These are phyloP conservation scores for Cercospora beticola DNA, from an alignment of 2,329 filamentous ascomycete genomes.

Conservation along the genomic window DNA sequence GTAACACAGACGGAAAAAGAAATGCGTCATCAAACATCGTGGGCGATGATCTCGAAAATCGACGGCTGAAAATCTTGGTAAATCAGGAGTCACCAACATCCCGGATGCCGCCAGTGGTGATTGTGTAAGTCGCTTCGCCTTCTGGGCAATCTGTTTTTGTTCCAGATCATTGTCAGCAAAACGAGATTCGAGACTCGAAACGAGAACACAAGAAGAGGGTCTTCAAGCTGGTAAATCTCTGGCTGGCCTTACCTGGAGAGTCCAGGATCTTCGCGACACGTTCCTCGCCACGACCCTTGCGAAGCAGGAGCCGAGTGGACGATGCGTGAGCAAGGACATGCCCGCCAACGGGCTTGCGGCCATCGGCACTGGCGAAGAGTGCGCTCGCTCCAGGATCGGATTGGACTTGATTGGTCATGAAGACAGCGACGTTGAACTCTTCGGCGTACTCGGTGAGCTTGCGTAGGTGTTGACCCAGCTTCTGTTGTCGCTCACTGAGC, in stretches of 20 bases:
- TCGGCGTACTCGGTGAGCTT: conserved; percentile 65
- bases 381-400: conserved; percentile 68
- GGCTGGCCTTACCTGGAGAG: conserved; percentile 55
- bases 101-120: conserved; percentile 67
- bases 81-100: conserved; percentile 62
- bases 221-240: background rate
- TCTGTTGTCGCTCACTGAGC: conserved; percentile 67
- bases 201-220: background rate
- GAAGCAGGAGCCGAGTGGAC: conserved; percentile 63
- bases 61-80: background rate
- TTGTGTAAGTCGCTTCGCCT: conserved; percentile 67
- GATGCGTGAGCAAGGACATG: conserved; percentile 70
- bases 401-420: conserved; percentile 71
- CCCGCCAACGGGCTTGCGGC: conserved; percentile 65
- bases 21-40: background rate
- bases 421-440: conserved; percentile 66
- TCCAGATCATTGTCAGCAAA: background rate
- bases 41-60: background rate
- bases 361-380: conserved; percentile 66
- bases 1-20: background rate
- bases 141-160: conserved; percentile 66
- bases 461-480: conserved; percentile 64
- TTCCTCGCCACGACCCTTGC: conserved; percentile 68
- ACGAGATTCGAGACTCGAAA: background rate
- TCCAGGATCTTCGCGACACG: conserved; percentile 69